phyloP scores from a whole-genome alignment of 2,329 filamentous ascomycete genomes.

The Dothideomycetes sp. region DNA sequence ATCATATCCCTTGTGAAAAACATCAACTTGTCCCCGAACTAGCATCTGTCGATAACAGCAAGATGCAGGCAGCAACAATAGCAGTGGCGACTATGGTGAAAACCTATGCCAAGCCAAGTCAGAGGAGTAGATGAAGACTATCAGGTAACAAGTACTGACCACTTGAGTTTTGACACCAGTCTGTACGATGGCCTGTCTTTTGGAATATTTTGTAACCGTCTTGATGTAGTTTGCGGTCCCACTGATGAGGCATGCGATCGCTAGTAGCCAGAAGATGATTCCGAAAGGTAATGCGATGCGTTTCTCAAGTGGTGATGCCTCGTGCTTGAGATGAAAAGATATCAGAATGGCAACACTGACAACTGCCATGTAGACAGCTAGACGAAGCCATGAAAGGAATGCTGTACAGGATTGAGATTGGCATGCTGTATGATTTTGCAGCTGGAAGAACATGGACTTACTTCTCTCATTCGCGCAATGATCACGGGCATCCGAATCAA shows the following conservation, averaged over 20 bases:
- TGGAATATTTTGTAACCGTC: slow-evolving; percentile 71
- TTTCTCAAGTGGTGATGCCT: slow-evolving; percentile 61
- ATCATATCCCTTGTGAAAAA: too few species aligned
- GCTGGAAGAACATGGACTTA: slow-evolving; percentile 22
- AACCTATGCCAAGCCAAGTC: slow-evolving; percentile 37
- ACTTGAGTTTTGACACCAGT: slow-evolving; percentile 86
- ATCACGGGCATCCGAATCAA: slow-evolving; percentile 64
- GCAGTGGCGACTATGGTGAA: slow-evolving; percentile 52
- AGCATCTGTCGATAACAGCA: slow-evolving; percentile 45
- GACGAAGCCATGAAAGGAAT: slow-evolving; percentile 83
- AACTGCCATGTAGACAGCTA: slow-evolving; percentile 83
- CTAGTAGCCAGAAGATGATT: slow-evolving; percentile 76
- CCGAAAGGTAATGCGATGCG: slow-evolving; percentile 76
- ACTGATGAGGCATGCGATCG: slow-evolving; percentile 63
- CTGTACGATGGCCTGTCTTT: slow-evolving; percentile 75
- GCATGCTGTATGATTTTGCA: neutral
- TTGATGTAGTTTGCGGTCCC: slow-evolving; percentile 83
- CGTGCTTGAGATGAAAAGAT: slow-evolving; percentile 77
- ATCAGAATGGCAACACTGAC: slow-evolving; percentile 84
- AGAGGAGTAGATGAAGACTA: neutral
- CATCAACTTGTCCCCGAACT: slow-evolving; percentile 10
- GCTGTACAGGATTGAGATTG: slow-evolving; percentile 26
- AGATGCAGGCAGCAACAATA: slow-evolving; percentile 57
- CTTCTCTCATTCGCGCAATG: slow-evolving; percentile 72
- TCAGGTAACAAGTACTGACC: slow-evolving; percentile 35